Conservation (phyloP, 2,329 filamentous ascomycete species). For the Trichoderma polysporum region DNA sequence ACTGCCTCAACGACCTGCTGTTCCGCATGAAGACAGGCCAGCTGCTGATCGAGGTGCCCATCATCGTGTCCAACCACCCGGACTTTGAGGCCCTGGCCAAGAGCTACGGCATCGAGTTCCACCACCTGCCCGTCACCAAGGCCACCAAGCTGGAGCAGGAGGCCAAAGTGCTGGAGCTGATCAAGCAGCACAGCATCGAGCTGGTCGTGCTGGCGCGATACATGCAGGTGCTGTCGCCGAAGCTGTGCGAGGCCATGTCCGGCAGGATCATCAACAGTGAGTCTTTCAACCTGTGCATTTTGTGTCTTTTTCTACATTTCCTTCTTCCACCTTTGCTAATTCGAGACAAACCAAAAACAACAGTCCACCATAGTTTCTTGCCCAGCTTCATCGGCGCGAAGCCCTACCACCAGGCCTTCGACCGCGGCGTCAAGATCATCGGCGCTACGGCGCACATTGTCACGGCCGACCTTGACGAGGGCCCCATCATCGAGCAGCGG, state of each 20-base stretch:
- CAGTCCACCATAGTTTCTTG: slow-evolving; percentile 78
- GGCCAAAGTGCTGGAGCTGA: slow-evolving; percentile 66
- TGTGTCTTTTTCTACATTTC: neutral
- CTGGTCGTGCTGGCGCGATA: slow-evolving; percentile 80
- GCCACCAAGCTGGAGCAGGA: slow-evolving; percentile 78
- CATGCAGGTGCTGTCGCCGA: slow-evolving; percentile 81
- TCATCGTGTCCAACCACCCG: slow-evolving; percentile 80
- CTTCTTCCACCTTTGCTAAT: too few species aligned
- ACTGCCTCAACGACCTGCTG: slow-evolving; percentile 80
- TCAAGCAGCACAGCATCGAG: slow-evolving; percentile 68
- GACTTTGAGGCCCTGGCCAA: slow-evolving; percentile 68
- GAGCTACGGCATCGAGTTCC: slow-evolving; percentile 75
- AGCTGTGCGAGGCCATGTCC: slow-evolving; percentile 73
- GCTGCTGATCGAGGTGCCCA: slow-evolving; percentile 64
- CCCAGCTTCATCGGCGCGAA: slow-evolving; percentile 86
- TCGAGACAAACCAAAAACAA: slow-evolving; percentile 40
- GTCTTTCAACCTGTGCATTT: neutral
- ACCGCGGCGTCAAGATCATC: slow-evolving; percentile 85
- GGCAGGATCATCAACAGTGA: slow-evolving; percentile 76
- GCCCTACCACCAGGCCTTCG: slow-evolving; percentile 85
- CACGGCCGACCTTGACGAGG: slow-evolving; percentile 80
- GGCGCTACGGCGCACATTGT: slow-evolving; percentile 85
- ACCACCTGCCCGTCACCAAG: slow-evolving; percentile 75
- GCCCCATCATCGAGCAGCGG: slow-evolving; percentile 84
- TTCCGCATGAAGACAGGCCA: slow-evolving; percentile 76